Percentiles rank a stretch among this genome's conserved stretches.
Evolutionary conservation across 2,329 filamentous ascomycete genomes (phyloP).

Genomic region (Fusarium algeriense): DNA sequence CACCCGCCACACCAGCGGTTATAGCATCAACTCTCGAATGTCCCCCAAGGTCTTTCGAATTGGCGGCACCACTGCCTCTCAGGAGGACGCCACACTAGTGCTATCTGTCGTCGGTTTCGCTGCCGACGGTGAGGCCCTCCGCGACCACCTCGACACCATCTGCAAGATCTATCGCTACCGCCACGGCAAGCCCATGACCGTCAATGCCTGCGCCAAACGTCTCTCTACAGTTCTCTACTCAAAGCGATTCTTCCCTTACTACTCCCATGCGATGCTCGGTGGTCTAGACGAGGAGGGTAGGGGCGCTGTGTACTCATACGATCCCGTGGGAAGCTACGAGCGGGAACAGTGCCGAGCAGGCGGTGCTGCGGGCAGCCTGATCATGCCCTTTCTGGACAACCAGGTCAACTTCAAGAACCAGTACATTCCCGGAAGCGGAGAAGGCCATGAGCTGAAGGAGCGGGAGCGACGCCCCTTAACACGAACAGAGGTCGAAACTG

Average conservation of each 20-base stretch:
- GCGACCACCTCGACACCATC: conserved; percentile 91
- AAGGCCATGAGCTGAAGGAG: conserved; percentile 83
- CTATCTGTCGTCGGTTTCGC: conserved; percentile 96
- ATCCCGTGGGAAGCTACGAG: conserved; percentile 98
- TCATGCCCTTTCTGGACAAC: conserved; percentile 99
- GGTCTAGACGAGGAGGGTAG: conserved; percentile 94
- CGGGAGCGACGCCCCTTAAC: conserved; percentile 77
- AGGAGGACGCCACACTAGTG: conserved; percentile 86
- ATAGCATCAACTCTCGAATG: conserved; percentile 98
- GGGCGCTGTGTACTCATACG: conserved; percentile 96
- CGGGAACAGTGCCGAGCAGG: conserved; percentile 95
- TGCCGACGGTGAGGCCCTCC: conserved; percentile 92
- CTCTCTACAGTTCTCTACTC: conserved; percentile 95
- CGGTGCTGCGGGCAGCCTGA: conserved; percentile 90
- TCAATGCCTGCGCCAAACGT: conserved; percentile 94
- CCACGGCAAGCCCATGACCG: conserved; percentile 95
- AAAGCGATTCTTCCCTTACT: conserved; percentile 99
- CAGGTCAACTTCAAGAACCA: conserved; percentile 99
- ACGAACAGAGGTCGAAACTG: conserved; percentile 79
- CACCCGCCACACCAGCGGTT: conserved; percentile 94
- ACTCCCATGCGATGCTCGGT: conserved; percentile 92
- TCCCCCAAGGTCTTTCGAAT: conserved; percentile 98
- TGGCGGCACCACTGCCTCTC: conserved; percentile 87
- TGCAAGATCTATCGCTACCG: conserved; percentile 99
- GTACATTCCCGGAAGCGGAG: conserved; percentile 87